phyloP scores from a whole-genome alignment of 1,284 basidiomycete genomes.

The Malassezia obtusa region DNA sequence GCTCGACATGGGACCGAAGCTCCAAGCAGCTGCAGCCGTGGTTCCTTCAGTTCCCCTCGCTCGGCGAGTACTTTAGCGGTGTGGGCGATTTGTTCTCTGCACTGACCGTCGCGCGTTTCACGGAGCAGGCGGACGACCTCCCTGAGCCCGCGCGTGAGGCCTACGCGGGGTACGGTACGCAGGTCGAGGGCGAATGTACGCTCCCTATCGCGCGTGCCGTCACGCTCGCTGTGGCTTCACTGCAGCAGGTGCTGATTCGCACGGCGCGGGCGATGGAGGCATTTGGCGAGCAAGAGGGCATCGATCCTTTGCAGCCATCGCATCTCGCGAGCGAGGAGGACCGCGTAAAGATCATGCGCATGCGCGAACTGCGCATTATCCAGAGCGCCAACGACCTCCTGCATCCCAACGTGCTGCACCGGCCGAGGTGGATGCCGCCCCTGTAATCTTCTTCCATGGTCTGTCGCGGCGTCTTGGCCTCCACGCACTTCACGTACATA shows the following conservation, averaged over 20 bases:
- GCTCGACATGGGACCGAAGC: constrained; percentile 42
- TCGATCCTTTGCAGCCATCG: constrained; percentile 11
- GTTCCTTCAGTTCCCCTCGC: constrained; percentile 68
- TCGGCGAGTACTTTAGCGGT: constrained; percentile 87
- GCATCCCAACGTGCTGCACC: constrained; percentile 27
- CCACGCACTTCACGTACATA: background rate
- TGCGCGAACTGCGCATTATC: constrained; percentile 37
- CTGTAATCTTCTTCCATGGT: background rate
- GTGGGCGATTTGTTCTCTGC: constrained; percentile 96
- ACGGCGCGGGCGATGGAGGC: constrained; percentile 2
- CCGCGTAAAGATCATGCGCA: constrained; percentile 34
- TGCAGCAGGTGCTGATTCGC: constrained; percentile 64
- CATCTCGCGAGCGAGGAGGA: constrained; percentile 21
- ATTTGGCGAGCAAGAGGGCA: background rate
- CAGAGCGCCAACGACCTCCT: constrained; percentile 39
- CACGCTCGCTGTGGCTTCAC: constrained; percentile 62
- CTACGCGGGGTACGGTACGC: background rate
- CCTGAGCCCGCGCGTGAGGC: constrained; percentile 4
- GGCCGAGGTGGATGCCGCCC: constrained; percentile 24
- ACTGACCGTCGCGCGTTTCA: constrained; percentile 75
- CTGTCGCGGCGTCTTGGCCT: background rate
- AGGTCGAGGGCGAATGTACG: constrained; percentile 20
- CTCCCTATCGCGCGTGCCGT: constrained; percentile 54
- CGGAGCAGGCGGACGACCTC: constrained; percentile 11
- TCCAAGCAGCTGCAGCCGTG: constrained; percentile 28